Conservation (phyloP, 2,329 filamentous ascomycete genomes). For the Lecanosticta acicola region DNA sequence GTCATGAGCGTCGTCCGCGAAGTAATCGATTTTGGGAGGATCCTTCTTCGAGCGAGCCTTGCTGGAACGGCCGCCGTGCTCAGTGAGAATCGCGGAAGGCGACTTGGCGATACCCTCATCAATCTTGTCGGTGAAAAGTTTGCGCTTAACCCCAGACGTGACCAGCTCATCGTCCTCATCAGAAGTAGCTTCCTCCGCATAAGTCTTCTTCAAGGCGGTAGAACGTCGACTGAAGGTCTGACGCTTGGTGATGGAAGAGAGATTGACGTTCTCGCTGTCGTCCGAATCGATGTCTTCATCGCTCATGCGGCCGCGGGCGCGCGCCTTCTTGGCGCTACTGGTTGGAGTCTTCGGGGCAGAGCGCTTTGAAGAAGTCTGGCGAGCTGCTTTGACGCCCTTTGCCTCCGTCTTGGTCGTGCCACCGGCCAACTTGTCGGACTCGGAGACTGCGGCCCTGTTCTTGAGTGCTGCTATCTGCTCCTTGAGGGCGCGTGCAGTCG, state of each 20-base stretch:
- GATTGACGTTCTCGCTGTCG: neutral
- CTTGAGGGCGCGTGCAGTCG: conserved; percentile 18
- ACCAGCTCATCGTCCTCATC: neutral
- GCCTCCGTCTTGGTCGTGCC: neutral
- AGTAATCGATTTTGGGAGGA: conserved; percentile 1
- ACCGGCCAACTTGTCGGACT: conserved; percentile 6
- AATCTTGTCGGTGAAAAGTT: conserved; percentile 1
- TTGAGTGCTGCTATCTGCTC: conserved; percentile 13
- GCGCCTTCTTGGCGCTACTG: conserved; percentile 13
- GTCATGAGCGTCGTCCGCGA: neutral
- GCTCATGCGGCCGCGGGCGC: conserved; percentile 13
- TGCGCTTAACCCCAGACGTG: neutral
- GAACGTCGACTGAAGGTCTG: conserved; percentile 13
- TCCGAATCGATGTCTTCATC: conserved; percentile 21
- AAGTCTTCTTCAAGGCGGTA: conserved; percentile 4
- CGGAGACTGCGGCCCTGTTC: neutral
- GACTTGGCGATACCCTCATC: too few relatives aligned
- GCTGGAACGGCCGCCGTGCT: neutral
- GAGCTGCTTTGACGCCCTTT: conserved; percentile 2
- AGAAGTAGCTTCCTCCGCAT: conserved; percentile 9
- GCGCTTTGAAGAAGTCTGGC: conserved; percentile 6
- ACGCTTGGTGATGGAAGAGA: conserved; percentile 12
- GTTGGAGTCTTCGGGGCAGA: conserved; percentile 11
- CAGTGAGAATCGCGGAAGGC: neutral
- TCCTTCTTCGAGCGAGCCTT: conserved; percentile 8